Conservation (phyloP, 192 early-diverging fungal genomes). For the Entomortierella beljakovae region DNA sequence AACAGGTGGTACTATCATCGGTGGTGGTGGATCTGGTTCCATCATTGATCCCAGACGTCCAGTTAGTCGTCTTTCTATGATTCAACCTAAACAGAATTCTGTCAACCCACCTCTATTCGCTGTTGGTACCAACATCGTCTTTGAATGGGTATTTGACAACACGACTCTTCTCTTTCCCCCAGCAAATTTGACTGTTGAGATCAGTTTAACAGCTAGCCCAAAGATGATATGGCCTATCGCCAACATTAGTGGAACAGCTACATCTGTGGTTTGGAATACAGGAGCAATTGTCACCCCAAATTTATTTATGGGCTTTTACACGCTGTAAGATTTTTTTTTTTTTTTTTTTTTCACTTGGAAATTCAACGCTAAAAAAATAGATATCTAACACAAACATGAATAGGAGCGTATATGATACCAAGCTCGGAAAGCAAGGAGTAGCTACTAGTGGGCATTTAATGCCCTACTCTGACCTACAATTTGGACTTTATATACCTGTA, state of each 20-base stretch:
- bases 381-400: background rate
- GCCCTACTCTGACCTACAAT: conserved; percentile 21
- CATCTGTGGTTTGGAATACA: conserved; percentile 18
- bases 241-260: conserved; percentile 22
- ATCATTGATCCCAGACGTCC: conserved; percentile 14
- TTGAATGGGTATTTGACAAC: conserved; percentile 30
- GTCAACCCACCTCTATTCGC: conserved; percentile 18
- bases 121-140: conserved; percentile 1
- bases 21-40: conserved; percentile 1
- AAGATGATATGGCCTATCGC: conserved; percentile 19
- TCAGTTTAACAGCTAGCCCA: conserved; percentile 2
- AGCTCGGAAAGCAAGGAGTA: conserved; percentile 14
- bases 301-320: conserved; percentile 26
- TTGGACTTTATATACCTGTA: conserved; percentile 7
- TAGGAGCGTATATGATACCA: conserved; percentile 25
- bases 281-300: background rate
- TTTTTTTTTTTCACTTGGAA: background rate
- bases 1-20: conserved; percentile 11
- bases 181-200: conserved; percentile 15
- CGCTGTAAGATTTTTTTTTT: conserved; percentile 12
- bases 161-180: conserved; percentile 13
- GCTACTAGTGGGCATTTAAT: conserved; percentile 18
- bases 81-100: conserved; percentile 13
- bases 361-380: background rate
- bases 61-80: conserved; percentile 13